Base-by-base conservation (phyloP, 306 rosid genomes). In the Lathyrus tuberosus region DNA sequence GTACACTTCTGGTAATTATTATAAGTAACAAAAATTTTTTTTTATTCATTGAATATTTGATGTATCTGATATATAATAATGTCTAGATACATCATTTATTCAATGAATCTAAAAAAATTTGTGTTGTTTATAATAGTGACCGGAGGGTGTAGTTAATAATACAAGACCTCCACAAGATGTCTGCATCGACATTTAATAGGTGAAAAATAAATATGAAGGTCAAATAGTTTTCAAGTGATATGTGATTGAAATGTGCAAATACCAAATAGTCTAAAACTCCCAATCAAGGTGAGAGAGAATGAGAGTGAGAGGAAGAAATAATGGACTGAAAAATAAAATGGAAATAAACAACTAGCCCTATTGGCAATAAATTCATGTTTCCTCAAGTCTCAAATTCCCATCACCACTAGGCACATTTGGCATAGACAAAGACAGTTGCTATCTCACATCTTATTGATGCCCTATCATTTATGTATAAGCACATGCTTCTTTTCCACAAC, bases 381-480 rank as follows among this genome's bases (percentile, higher is more conserved):
- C 75, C 65, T 86, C 69, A 73, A 81, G 48, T 77, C 81, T 77
- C 76, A 43, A 74, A 79, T 70, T 81, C 74, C 73, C 83, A 83
- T 68, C 64, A 65, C 63, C 76, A 76, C 63, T 80, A 66, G 76
- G 72, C 68, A 84, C 67, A 82, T 80, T 84, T 81, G 84, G 81
- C 74, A 85, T 62, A 83, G 96, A 92, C 87, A 89, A 67, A 44
- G 98, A 89, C 96, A 83, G 75, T 85, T 87, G 96, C 85, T 84
- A 74, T 53, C 83, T 68, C 68, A 46, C 79, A 81, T 86, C 72
- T 80, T 48, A 82, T 86, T 84, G 65, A 80, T 90, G 89, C 83
- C 82, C 83, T 84, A 78, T 87, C 70, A 75, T 82, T 79, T 82
- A 74, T 84, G 88, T 75, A 80, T 73, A 84, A 69, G 83, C 91